Percentiles rank a stretch among this genome's conserved stretches.
Conservation (phyloP, 345 rosid species). For the Eutrema japonicum region DNA sequence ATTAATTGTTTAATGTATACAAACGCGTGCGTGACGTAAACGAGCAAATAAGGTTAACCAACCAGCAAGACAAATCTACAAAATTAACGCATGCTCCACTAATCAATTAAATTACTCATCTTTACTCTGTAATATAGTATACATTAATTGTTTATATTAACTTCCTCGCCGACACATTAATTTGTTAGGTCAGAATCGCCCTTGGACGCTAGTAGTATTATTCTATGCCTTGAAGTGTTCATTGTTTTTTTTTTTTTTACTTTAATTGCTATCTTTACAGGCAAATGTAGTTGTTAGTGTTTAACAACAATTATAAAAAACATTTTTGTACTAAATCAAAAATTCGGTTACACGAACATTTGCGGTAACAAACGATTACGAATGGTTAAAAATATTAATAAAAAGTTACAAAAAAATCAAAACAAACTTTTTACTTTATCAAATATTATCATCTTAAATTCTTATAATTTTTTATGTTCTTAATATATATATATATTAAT, state of each 20-base stretch:
- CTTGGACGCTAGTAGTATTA: not conserved
- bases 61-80: not conserved
- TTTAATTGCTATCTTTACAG: no score
- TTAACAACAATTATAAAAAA: no score
- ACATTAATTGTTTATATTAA: slow-evolving; percentile 4
- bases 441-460: no score
- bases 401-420: no score
- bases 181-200: slow-evolving; percentile 32
- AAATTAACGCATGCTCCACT: slow-evolving; percentile 23
- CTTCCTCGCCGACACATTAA: slow-evolving; percentile 24
- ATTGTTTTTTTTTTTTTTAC: no score
- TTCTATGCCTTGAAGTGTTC: no score
- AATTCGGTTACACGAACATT: no score
- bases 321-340: no score
- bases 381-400: no score
- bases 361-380: no score
- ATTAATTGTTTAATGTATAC: not conserved
- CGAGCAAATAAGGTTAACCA: not conserved
- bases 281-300: no score
- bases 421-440: no score
- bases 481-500: not conserved
- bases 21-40: slow-evolving; percentile 9
- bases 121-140: slow-evolving; percentile 4
- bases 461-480: not conserved
- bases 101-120: slow-evolving; percentile 10